Percentiles rank a stretch among this genome's conserved stretches.
phyloP scores from a whole-genome alignment of 106 monocot species.

The Dioscorea zingiberensis region DNA sequence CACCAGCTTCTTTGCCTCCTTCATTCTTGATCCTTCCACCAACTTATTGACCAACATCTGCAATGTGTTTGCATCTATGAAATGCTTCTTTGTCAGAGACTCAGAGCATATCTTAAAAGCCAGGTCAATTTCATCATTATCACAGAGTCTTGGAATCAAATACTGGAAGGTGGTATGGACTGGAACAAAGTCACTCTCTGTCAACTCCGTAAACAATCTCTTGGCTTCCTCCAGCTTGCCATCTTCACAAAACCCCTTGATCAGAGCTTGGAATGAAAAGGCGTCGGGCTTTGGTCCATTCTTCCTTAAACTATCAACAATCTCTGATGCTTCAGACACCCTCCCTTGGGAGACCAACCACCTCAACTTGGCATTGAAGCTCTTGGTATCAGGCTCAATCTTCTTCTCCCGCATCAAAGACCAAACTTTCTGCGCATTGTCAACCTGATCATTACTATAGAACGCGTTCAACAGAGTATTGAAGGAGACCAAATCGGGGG shows the following conservation, averaged over 20 bases:
- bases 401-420: conserved; percentile 15
- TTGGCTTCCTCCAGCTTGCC: conserved; percentile 57
- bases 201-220: conserved; percentile 40
- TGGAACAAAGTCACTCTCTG: conserved; percentile 30
- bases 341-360: conserved; percentile 13
- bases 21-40: conserved; percentile 30
- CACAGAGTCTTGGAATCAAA: conserved; percentile 37
- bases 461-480: conserved; percentile 21
- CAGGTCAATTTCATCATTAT: conserved; percentile 43
- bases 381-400: conserved; percentile 14
- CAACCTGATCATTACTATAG: conserved; percentile 6
- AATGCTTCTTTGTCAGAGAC: conserved; percentile 24
- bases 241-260: conserved; percentile 46
- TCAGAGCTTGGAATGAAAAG: conserved; percentile 40
- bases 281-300: conserved; percentile 22
- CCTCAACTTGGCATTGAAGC: conserved; percentile 34
- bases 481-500: conserved; percentile 20
- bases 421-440: conserved; percentile 23
- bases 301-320: conserved; percentile 14
- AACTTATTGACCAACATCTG: conserved; percentile 44
- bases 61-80: conserved; percentile 19
- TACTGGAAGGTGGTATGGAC: conserved; percentile 34
- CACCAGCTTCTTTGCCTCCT: conserved; percentile 59
- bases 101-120: conserved; percentile 56
- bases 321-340: conserved; percentile 17